These are phyloP conservation scores for Protea cynaroides DNA, from an alignment of 164 flowering plant species.

Conservation along the genomic window DNA sequence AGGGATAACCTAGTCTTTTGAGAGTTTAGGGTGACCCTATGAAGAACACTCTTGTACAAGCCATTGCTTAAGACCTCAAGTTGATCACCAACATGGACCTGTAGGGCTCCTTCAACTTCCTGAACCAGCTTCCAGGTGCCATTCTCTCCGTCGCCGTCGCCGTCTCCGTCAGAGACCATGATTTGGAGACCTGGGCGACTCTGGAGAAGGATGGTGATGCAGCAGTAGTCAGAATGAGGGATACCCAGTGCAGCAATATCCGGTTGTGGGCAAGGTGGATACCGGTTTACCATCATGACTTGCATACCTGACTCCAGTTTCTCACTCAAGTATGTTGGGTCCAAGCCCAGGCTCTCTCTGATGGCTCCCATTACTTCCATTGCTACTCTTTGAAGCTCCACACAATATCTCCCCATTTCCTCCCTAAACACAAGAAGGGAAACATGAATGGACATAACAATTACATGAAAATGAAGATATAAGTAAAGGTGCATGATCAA, in stretches of 20 bases:
- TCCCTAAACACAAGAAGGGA: slow-evolving; percentile 20
- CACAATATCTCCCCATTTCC: slow-evolving; percentile 40
- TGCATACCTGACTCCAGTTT: slow-evolving; percentile 43
- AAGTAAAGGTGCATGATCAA: too few species aligned
- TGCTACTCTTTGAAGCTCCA: slow-evolving; percentile 29
- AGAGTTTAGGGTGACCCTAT: slow-evolving; percentile 30
- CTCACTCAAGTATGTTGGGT: slow-evolving; percentile 16
- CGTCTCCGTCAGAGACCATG: slow-evolving; percentile 2
- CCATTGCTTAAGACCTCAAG: slow-evolving; percentile 56
- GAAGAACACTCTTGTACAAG: slow-evolving; percentile 39
- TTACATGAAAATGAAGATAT: too few species aligned
- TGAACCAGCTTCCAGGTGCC: slow-evolving; percentile 33
- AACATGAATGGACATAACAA: too few species aligned
- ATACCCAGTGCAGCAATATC: slow-evolving; percentile 27
- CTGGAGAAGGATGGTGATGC: slow-evolving; percentile 46
- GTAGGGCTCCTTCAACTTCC: slow-evolving; percentile 22
- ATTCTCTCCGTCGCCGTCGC: slow-evolving; percentile 6
- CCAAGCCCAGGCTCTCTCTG: slow-evolving; percentile 44
- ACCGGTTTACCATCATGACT: slow-evolving; percentile 43
- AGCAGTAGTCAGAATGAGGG: slow-evolving; percentile 52
- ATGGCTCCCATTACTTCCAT: slow-evolving; percentile 29
- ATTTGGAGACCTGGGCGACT: slow-evolving; percentile 42
- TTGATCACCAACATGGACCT: slow-evolving; percentile 53
- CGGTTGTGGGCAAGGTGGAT: slow-evolving; percentile 50
- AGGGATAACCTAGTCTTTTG: slow-evolving; percentile 35